Percentiles rank a stretch among this genome's conserved stretches.
phyloP scores from a whole-genome alignment of 139 green algal genomes.

The Closterium sp. region DNA sequence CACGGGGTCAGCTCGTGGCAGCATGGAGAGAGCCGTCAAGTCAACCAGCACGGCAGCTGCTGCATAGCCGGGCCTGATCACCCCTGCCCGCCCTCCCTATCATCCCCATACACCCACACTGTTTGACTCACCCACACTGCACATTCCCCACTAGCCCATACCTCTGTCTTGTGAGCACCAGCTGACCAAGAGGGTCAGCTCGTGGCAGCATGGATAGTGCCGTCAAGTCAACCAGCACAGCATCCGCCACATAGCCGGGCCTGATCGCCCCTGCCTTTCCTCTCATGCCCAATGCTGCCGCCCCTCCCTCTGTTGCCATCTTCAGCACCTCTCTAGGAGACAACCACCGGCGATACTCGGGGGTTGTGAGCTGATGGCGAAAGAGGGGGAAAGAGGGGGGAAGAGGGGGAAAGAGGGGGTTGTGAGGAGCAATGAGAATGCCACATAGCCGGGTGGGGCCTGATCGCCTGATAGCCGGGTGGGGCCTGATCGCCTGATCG shows the following conservation, averaged over 20 bases:
- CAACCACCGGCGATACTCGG: conserved; percentile 45
- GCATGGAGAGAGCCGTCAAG: too few species aligned
- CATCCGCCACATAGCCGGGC: not conserved
- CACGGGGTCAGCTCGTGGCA: too few species aligned
- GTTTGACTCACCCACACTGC: too few species aligned
- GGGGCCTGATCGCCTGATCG: too few species aligned
- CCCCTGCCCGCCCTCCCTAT: conserved; percentile 2
- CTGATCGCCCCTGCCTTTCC: conserved; percentile 16
- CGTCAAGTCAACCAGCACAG: not conserved
- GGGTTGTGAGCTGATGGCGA: conserved; percentile 14
- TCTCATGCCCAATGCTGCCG: not conserved
- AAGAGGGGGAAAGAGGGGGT: not conserved
- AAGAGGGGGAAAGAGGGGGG: not conserved
- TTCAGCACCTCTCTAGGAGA: conserved; percentile 22
- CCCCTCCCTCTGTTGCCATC: conserved; percentile 24
- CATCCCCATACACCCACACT: too few species aligned
- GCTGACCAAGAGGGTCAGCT: not conserved
- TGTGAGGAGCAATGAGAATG: not conserved
- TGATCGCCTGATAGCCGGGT: too few species aligned
- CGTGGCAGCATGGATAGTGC: not conserved
- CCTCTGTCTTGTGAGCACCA: not conserved
- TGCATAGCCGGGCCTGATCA: not conserved
- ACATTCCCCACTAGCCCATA: too few species aligned
- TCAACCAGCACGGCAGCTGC: too few species aligned
- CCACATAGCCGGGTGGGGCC: too few species aligned